These are phyloP conservation scores for Acer yangbiense DNA, from an alignment of 345 rosid genomes.

Conservation along the genomic window DNA sequence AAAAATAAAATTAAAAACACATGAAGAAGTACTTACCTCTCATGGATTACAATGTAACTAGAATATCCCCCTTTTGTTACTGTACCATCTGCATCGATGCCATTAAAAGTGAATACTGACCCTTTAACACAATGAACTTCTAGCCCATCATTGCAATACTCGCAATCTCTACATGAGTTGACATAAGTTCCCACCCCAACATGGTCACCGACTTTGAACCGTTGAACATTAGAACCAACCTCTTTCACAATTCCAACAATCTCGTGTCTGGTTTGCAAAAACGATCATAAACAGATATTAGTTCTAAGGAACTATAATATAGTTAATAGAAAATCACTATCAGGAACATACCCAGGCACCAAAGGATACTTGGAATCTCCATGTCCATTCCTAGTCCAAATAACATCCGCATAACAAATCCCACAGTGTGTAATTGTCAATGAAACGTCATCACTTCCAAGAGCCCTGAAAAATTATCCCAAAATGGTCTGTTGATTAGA, in stretches of 20 bases:
- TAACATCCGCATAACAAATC: slow-evolving; percentile 83
- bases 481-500: neutral
- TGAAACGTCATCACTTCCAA: slow-evolving; percentile 67
- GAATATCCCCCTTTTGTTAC: slow-evolving; percentile 92
- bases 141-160: slow-evolving; percentile 52
- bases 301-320: slow-evolving; percentile 6
- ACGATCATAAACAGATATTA: neutral
- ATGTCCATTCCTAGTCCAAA: slow-evolving; percentile 65
- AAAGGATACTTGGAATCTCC: slow-evolving; percentile 76
- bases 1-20: neutral
- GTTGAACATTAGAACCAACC: slow-evolving; percentile 67
- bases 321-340: neutral
- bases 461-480: slow-evolving; percentile 43
- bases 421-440: slow-evolving; percentile 87
- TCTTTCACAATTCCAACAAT: slow-evolving; percentile 79
- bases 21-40: slow-evolving; percentile 46
- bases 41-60: slow-evolving; percentile 65
- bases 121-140: slow-evolving; percentile 68
- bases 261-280: slow-evolving; percentile 62
- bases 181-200: slow-evolving; percentile 94
- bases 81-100: slow-evolving; percentile 68
- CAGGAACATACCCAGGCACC: slow-evolving; percentile 74
- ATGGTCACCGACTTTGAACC: slow-evolving; percentile 75
- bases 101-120: slow-evolving; percentile 61
- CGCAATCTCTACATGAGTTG: slow-evolving; percentile 80